A percentile compares a stretch with the other conserved stretches of the same genome.
Conservation (phyloP, 2,329 filamentous ascomycete species). For the Trichoderma sp. region DNA sequence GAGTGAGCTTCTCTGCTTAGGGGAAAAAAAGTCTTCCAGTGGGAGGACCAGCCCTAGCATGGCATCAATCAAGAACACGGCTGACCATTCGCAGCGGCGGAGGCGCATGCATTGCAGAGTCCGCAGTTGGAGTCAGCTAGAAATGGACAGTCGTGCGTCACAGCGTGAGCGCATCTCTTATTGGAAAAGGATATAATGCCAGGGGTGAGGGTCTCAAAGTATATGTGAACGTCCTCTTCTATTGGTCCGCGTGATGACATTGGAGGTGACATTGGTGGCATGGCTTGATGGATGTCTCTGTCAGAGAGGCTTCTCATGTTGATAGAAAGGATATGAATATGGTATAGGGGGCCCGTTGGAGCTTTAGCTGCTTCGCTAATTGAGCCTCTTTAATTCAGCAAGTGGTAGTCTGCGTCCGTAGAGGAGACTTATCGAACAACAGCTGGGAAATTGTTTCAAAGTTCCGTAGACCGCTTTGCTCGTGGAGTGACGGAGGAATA, state of each 20-base stretch:
- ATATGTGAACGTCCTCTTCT: neutral
- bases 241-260: neutral
- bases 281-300: neutral
- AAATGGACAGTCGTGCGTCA: conserved; percentile 28
- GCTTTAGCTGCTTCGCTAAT: neutral
- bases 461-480: neutral
- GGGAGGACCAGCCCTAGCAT: neutral
- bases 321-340: neutral
- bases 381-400: neutral
- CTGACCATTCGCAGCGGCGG: conserved; percentile 26
- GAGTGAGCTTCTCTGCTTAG: neutral
- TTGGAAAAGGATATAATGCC: conserved; percentile 26
- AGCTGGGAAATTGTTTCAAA: neutral
- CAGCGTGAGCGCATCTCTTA: conserved; percentile 29
- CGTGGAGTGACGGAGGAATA: neutral
- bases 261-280: conserved; percentile 8
- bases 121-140: conserved; percentile 29
- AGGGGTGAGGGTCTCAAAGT: conserved; percentile 7
- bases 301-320: conserved; percentile 3
- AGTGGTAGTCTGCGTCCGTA: neutral
- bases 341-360: neutral
- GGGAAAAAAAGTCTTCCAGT: neutral
- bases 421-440: neutral
- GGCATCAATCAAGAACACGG: conserved; percentile 24
- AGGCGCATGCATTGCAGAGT: conserved; percentile 28